Percentiles rank a stretch among this genome's conserved stretches.
These are phyloP conservation scores for Lactarius sanguifluus DNA, from an alignment of 768 basidiomycete species.

Conservation along the genomic window DNA sequence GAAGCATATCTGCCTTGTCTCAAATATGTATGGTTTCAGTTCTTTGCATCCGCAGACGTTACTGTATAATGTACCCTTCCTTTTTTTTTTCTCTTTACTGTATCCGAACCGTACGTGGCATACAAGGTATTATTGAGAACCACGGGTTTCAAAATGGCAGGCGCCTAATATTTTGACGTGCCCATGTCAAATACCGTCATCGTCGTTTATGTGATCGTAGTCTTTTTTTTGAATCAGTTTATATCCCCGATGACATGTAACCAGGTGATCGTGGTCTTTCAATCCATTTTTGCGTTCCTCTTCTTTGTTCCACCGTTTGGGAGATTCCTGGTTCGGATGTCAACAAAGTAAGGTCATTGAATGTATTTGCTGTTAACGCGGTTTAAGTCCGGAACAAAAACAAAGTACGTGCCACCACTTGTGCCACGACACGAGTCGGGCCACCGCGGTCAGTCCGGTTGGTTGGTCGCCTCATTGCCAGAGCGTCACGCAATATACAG, in stretches of 20 bases:
- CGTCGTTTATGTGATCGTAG: slow-evolving; percentile 1
- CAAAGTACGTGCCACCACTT: not conserved
- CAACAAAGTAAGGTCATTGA: not conserved
- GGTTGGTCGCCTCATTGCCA: no score
- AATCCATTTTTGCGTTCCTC: not conserved
- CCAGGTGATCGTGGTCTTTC: not conserved
- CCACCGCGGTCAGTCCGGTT: no score
- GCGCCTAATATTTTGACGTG: not conserved
- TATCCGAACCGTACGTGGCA: not conserved
- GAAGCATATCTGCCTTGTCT: slow-evolving; percentile 6
- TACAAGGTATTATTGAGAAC: no score
- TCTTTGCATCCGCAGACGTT: not conserved
- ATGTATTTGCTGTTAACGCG: not conserved
- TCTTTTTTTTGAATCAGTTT: not conserved
- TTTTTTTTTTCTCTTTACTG: not conserved
- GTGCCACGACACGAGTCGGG: not conserved
- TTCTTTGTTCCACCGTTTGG: not conserved
- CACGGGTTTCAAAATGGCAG: not conserved
- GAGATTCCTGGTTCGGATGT: not conserved
- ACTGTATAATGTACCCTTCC: not conserved
- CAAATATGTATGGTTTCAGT: slow-evolving; percentile 8
- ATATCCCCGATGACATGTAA: no score
- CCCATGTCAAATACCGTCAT: not conserved
- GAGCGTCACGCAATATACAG: no score
- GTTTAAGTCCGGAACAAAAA: not conserved